Evolutionary conservation across 257 asterid genomes (phyloP), one percentile per base, ranked within the genome.

Genomic region (Solanum rostratum): DNA sequence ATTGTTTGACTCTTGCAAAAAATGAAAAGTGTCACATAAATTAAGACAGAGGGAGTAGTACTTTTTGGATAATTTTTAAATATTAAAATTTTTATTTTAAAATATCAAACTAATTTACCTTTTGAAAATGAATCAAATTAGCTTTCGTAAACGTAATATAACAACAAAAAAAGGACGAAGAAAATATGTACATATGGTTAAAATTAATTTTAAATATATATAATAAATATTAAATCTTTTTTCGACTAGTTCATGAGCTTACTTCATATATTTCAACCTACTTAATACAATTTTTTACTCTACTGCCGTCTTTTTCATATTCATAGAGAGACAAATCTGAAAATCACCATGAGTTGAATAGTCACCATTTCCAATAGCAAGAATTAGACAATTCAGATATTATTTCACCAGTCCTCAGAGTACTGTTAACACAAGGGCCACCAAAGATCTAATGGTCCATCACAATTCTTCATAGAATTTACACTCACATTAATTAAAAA

Each of bases 171-270:
- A 33, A 33, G 39, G 4, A 33, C 39, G 39, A 33, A 33, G 4
- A 33, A 5, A 33, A 33, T 33, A 33, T 33, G 3, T 33, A 4
- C 39, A 33, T 33, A 33, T 0, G 39, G 4, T 33, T 33, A 33
- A 33, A 33, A 33, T 0, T 33, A 3, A 33, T 3, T 33, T 33
- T 54, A 0, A 18, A 0, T 54, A 2, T 18, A 18, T 50, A 50
- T 54, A 54, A 1, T 54, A 57, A 0, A 57, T 3, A 4, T n/a
- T n/a, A 0, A 57, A n/a, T 10, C 4, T n/a, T 0, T 0, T 12
- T n/a, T n/a, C 0, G 0, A 10, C 0, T 57, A 3, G 1, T 10
- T n/a, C 1, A 57, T n/a, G 9, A 7, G 3, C 3, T 4, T 60
- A 60, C 14, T 4, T 14, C 1, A 0, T n/a, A 57, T n/a, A 10